Evolutionary conservation across 306 rosid species (phyloP).

Genomic region (Argentina anserina): DNA sequence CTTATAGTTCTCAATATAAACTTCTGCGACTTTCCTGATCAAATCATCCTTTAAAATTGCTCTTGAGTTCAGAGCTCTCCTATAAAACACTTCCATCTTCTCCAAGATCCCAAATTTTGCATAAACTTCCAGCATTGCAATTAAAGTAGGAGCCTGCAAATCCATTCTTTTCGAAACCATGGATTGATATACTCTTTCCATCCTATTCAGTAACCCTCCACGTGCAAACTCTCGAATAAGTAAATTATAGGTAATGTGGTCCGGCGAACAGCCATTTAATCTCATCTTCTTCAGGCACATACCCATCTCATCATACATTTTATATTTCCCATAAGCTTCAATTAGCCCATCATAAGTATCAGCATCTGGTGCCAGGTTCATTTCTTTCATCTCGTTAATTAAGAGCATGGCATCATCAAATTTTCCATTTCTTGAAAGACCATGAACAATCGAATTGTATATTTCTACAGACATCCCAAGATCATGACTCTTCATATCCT

Average conservation of each 20-base stretch:
- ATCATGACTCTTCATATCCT: constrained; percentile 48
- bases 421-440: constrained; percentile 44
- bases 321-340: constrained; percentile 59
- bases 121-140: constrained; percentile 71
- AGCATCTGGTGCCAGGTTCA: constrained; percentile 33
- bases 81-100: constrained; percentile 64
- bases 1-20: constrained; percentile 58
- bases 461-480: constrained; percentile 42
- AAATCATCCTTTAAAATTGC: constrained; percentile 49
- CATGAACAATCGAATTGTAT: constrained; percentile 55
- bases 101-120: constrained; percentile 56
- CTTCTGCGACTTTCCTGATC: constrained; percentile 54
- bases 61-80: constrained; percentile 38
- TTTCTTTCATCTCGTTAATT: constrained; percentile 55
- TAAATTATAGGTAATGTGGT: constrained; percentile 60
- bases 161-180: constrained; percentile 58
- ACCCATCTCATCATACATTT: constrained; percentile 69
- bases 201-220: constrained; percentile 58
- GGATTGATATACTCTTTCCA: constrained; percentile 52
- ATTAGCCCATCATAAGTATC: constrained; percentile 64
- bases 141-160: constrained; percentile 51
- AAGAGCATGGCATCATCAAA: constrained; percentile 41
- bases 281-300: constrained; percentile 60
- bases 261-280: constrained; percentile 51
- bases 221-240: constrained; percentile 58